Conservation (phyloP, 192 early-diverging fungal genomes). For the Allomyces javanicus region DNA sequence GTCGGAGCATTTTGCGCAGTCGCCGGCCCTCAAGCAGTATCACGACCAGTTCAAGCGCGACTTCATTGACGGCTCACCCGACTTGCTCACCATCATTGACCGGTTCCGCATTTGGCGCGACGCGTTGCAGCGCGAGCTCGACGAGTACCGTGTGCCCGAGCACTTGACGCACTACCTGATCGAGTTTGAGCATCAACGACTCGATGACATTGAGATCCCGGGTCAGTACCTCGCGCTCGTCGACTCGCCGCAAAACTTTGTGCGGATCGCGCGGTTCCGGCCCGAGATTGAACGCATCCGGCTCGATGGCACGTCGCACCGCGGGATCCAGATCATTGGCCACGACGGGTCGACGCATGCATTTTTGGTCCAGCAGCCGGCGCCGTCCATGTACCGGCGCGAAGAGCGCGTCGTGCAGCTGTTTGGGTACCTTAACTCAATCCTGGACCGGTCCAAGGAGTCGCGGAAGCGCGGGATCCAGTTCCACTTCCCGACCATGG, state of each 20-base stretch:
- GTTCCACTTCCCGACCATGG: slow-evolving; percentile 76
- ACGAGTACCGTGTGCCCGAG: slow-evolving; percentile 61
- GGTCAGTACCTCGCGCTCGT: slow-evolving; percentile 80
- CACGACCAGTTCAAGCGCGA: slow-evolving; percentile 64
- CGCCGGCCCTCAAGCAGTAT: slow-evolving; percentile 12
- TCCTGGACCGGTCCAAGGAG: slow-evolving; percentile 64
- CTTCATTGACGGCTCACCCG: slow-evolving; percentile 78
- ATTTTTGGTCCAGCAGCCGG: slow-evolving; percentile 91
- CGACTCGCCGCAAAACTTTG: slow-evolving; percentile 72
- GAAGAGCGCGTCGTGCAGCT: slow-evolving; percentile 93
- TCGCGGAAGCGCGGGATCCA: slow-evolving; percentile 54
- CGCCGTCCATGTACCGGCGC: slow-evolving; percentile 63
- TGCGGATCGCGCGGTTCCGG: slow-evolving; percentile 85
- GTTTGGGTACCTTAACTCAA: slow-evolving; percentile 75
- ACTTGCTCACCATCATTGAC: slow-evolving; percentile 60
- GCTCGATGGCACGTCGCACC: slow-evolving; percentile 47
- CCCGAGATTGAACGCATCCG: slow-evolving; percentile 74
- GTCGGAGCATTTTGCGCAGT: neutral
- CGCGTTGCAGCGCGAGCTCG: slow-evolving; percentile 69
- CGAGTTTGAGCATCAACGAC: slow-evolving; percentile 97
- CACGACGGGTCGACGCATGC: slow-evolving; percentile 74
- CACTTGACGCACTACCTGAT: slow-evolving; percentile 78
- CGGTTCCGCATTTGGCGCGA: slow-evolving; percentile 83
- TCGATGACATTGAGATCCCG: slow-evolving; percentile 97
- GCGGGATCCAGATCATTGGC: slow-evolving; percentile 70